Conservation (phyloP, 2,329 filamentous ascomycete species). For the Clarireedia homoeocarpa region DNA sequence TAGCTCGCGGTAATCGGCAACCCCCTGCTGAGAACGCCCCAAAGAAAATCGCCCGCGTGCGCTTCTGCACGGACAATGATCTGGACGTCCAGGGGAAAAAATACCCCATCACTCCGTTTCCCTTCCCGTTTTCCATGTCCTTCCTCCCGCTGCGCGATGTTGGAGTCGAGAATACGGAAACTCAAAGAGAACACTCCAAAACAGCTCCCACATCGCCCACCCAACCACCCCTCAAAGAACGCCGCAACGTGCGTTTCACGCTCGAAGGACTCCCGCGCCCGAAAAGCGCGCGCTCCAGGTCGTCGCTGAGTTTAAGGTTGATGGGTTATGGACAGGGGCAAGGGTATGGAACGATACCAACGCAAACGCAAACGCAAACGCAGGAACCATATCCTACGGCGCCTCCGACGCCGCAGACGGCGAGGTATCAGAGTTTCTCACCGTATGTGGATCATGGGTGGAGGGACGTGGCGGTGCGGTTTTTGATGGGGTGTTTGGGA, state of each 20-base stretch:
- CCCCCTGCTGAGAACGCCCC: not conserved
- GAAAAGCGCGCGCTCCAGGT: not conserved
- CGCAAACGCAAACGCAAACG: not conserved
- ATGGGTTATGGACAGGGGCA: too few species aligned
- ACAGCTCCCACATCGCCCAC: not conserved
- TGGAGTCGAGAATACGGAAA: too few species aligned
- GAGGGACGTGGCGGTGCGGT: not conserved
- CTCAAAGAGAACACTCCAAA: not conserved
- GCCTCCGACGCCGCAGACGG: slow-evolving; percentile 1
- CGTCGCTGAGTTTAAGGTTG: too few species aligned
- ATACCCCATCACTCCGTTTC: slow-evolving; percentile 1
- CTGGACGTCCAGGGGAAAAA: not conserved
- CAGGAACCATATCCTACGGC: not conserved
- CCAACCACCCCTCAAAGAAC: not conserved
- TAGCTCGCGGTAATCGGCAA: not conserved
- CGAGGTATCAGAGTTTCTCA: slow-evolving; percentile 1
- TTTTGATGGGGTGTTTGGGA: not conserved
- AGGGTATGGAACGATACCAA: too few species aligned
- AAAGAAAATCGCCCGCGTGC: not conserved
- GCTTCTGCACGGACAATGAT: not conserved
- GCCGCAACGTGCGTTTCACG: not conserved
- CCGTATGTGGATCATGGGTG: slow-evolving; percentile 4
- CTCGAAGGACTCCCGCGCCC: not conserved
- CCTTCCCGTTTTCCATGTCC: not conserved
- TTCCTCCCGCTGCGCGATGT: too few species aligned